Conservation (phyloP, 106 monocot species). For the Dendrobium catenatum region DNA sequence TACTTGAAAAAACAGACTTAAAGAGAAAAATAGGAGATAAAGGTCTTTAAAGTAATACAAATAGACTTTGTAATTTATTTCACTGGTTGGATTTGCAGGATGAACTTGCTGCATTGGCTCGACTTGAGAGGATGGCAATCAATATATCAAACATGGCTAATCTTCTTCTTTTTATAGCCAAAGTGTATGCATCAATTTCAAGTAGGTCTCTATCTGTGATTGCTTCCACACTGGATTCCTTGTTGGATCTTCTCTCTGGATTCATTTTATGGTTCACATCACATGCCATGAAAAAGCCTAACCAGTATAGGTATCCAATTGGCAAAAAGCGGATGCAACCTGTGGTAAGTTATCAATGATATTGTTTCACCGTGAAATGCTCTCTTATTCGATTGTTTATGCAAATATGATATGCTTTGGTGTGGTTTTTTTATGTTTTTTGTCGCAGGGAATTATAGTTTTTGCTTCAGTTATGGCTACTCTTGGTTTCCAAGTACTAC, state of each 20-base stretch:
- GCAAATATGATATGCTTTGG: neutral
- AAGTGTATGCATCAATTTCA: slow-evolving; percentile 59
- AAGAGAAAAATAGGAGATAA: neutral
- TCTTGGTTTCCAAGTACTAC: slow-evolving; percentile 79
- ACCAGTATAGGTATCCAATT: slow-evolving; percentile 69
- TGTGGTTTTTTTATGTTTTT: neutral
- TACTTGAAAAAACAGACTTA: neutral
- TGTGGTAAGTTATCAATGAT: slow-evolving; percentile 32
- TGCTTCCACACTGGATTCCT: slow-evolving; percentile 81
- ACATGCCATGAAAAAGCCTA: slow-evolving; percentile 67
- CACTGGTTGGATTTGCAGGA: slow-evolving; percentile 35
- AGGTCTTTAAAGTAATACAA: neutral
- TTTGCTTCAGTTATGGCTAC: slow-evolving; percentile 93
- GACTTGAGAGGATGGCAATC: slow-evolving; percentile 63
- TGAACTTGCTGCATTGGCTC: slow-evolving; percentile 42
- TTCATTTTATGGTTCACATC: slow-evolving; percentile 84
- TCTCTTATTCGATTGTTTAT: neutral
- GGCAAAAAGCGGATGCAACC: slow-evolving; percentile 95
- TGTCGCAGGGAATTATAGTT: slow-evolving; percentile 71
- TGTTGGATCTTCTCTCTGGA: slow-evolving; percentile 85
- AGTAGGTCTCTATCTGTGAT: slow-evolving; percentile 85
- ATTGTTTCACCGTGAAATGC: neutral
- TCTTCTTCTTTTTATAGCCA: slow-evolving; percentile 53
- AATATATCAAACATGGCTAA: slow-evolving; percentile 66
- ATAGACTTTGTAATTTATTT: neutral